Conservation (phyloP, 2,329 filamentous ascomycete genomes). For the Aspergillus quadrilineatus region DNA sequence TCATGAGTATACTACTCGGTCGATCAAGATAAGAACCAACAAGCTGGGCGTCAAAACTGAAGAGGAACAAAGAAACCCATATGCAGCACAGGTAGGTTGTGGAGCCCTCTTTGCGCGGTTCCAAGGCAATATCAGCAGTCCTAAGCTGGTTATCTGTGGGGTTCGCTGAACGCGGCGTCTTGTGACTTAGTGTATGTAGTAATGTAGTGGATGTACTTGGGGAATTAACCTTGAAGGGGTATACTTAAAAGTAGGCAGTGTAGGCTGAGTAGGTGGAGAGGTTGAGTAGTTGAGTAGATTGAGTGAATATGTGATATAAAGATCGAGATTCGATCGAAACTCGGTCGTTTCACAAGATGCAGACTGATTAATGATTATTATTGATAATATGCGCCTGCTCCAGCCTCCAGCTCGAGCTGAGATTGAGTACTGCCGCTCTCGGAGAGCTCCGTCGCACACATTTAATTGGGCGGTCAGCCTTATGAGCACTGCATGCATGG, state of each 20-base stretch:
- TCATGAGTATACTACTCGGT: neutral
- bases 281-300: no score
- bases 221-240: no score
- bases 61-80: neutral
- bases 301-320: no score
- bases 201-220: no score
- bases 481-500: neutral
- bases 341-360: no score
- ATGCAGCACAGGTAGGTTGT: constrained; percentile 6
- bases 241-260: no score
- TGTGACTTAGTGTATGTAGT: neutral
- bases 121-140: neutral
- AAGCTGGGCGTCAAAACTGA: neutral
- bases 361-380: neutral
- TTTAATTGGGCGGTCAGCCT: neutral
- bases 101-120: neutral
- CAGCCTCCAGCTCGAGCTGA: no score
- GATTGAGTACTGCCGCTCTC: neutral
- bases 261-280: no score
- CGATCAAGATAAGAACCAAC: constrained; percentile 2
- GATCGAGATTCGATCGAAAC: no score
- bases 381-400: neutral
- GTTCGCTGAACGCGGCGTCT: neutral
- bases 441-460: neutral
- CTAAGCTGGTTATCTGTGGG: neutral